Evolutionary conservation across 306 rosid species (phyloP), one percentile per base, ranked within the genome.

Genomic region (Trichosanthes cucumerina): DNA sequence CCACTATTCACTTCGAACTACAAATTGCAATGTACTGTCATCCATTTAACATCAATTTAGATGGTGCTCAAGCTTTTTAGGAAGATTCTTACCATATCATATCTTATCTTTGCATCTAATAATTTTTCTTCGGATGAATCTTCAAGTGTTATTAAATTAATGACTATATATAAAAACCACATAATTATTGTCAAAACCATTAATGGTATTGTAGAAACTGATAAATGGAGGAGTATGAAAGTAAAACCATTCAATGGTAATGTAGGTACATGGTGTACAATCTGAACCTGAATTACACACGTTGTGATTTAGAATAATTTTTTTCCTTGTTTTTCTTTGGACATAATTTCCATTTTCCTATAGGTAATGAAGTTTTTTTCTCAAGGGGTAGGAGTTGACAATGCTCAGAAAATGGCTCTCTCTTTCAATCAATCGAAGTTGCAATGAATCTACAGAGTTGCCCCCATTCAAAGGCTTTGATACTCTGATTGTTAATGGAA

Each of bases 391-490:
- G 63, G 47, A 52, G 63, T 74, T 74, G 78, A 74, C 62, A 10
- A 74, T 16, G 24, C 31, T 50, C 46, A 50, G 62, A 52, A 50
- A 74, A 52, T 74, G 78, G 62, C 28, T 26, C 78, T 73, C 77
- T 49, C 63, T 50, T 74, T 74, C 78, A 31, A 74, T 50, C 78
- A 52, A 52, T 50, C 78, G 52, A 74, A 74, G 62, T 28, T 49
- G 63, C 47, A 49, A 74, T 74, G 15, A 74, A 18, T 54, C 63
- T 31, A 74, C 78, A 47, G 63, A 52, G 60, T 10, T 50, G 39
- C 46, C 28, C 77, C 59, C 56, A 72, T 72, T 49, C 77, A 46
- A 49, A 49, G 77, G 60, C 59, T 47, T 72, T 26, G 59, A 47
- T 46, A 14, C 76, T 44, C 56, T 70, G 56, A 70, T 70, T 70